phyloP scores from a whole-genome alignment of 257 asterid genomes.

The Capsicum chinense region DNA sequence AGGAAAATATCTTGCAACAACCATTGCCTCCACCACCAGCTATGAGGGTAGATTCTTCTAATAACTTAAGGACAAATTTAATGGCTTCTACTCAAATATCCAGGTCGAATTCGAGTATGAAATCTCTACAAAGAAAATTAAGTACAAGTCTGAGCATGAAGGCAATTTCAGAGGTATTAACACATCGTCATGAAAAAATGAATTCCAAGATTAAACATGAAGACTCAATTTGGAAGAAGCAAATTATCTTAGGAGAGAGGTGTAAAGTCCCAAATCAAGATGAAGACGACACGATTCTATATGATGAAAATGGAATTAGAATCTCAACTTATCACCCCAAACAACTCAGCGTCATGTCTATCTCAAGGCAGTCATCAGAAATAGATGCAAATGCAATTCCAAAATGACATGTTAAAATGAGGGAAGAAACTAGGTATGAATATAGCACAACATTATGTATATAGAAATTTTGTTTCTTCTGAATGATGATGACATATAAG shows the following conservation, averaged over 20 bases:
- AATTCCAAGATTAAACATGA: conserved; percentile 59
- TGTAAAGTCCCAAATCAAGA: conserved; percentile 62
- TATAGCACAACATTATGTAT: not conserved
- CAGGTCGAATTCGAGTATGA: conserved; percentile 40
- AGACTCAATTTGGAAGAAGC: conserved; percentile 87
- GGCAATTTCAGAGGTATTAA: conserved; percentile 32
- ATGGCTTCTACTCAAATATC: conserved; percentile 23
- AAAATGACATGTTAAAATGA: not conserved
- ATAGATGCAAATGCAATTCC: conserved; percentile 33
- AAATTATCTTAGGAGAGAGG: conserved; percentile 82
- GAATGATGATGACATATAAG: not conserved
- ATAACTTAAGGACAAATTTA: conserved; percentile 21
- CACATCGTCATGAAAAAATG: not conserved
- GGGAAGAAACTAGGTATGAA: conserved; percentile 5
- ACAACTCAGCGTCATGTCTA: conserved; percentile 12
- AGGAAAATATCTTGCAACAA: conserved; percentile 31
- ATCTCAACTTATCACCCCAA: conserved; percentile 63
- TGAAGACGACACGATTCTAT: conserved; percentile 50
- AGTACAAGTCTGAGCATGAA: conserved; percentile 61
- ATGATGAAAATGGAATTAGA: conserved; percentile 69
- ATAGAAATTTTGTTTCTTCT: conserved; percentile 9
- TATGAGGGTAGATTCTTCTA: conserved; percentile 31
- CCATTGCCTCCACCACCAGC: conserved; percentile 53
- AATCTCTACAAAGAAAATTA: conserved; percentile 40
- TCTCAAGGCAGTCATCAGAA: conserved; percentile 36